Evolutionary conservation across 2,329 filamentous ascomycete species (phyloP), one percentile per base, ranked within the genome.

Genomic region (Dendryphion nanum): DNA sequence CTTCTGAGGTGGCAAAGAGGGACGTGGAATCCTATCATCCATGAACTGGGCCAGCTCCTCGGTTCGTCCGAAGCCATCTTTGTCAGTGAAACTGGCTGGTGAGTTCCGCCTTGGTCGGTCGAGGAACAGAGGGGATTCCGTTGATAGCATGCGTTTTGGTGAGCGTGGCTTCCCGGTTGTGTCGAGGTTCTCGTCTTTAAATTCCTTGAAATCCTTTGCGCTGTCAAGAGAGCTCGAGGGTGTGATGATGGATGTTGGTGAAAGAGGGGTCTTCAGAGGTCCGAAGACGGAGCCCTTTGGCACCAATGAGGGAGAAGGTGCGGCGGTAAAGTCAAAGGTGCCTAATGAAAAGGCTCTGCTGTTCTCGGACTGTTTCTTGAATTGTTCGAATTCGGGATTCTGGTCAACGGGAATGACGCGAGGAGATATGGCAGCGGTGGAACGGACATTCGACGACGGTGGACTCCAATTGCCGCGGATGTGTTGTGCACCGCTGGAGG

Each of bases 361-460:
- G 23, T 78, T 73, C 55, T 90, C 86, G 13, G 63, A 64, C 55
- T 89, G 83, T 47, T 76, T 80, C 51, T 76, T 77, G 60, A 94
- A 91, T 2, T 85, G 84, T 60, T 91, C 87, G 47, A 86, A 91
- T n/a, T 89, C 83, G 5, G 85, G 79, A 53, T 90, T 89, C 21
- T 83, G 80, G 53, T 91, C 85, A 35, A 88, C 69, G 0, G 86
- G 78, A 5, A 89, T 69, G 47, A 83, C 77, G 45, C 81, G 81
- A 2, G 87, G 86, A 6, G 86, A 77, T 3, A 79, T 77, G 13
- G 82, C 78, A 15, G 76, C 79, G 37, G 85, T 86, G 0, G 83
- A 86, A 54, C 81, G 81, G 33, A 89, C 76, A 4, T 84, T 83
- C 0, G 83, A 85, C 6, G 81, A 82, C 1, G 82, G 77, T 6